phyloP scores from a whole-genome alignment of 2,329 filamentous ascomycete species.

The Botrytis deweyae region DNA sequence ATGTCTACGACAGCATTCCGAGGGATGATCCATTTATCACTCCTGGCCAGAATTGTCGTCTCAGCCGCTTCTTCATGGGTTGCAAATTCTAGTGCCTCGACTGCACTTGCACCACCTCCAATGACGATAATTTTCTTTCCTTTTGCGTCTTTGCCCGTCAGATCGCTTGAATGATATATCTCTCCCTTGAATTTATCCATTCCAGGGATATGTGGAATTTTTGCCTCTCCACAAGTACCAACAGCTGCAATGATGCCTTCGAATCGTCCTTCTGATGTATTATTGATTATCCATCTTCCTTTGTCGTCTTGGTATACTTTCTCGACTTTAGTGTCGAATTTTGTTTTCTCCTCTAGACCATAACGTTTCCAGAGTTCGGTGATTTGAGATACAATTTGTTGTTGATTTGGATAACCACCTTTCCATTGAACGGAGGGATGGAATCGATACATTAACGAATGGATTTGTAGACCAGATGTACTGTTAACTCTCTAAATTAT shows the following conservation, averaged over 20 bases:
- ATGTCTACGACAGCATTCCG: slow-evolving; percentile 73
- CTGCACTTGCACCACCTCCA: slow-evolving; percentile 76
- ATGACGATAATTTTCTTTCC: slow-evolving; percentile 75
- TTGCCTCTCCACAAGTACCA: slow-evolving; percentile 77
- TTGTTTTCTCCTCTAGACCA: slow-evolving; percentile 66
- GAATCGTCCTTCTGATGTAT: slow-evolving; percentile 67
- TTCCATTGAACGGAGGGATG: slow-evolving; percentile 76
- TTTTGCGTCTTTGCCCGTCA: slow-evolving; percentile 70
- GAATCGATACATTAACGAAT: slow-evolving; percentile 85
- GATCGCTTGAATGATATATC: slow-evolving; percentile 71
- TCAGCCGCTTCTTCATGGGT: slow-evolving; percentile 63
- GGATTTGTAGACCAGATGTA: slow-evolving; percentile 78
- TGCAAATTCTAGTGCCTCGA: slow-evolving; percentile 81
- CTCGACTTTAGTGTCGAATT: slow-evolving; percentile 68
- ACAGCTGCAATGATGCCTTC: slow-evolving; percentile 77
- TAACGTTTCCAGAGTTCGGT: slow-evolving; percentile 73
- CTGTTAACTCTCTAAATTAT: slow-evolving; percentile 67
- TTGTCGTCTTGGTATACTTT: slow-evolving; percentile 67
- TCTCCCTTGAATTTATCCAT: slow-evolving; percentile 70
- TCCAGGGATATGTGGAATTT: slow-evolving; percentile 68
- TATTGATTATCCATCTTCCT: slow-evolving; percentile 76
- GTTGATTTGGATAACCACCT: slow-evolving; percentile 72
- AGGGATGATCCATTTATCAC: slow-evolving; percentile 86
- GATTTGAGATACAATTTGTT: slow-evolving; percentile 74
- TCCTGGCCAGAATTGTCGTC: slow-evolving; percentile 71